Percentiles rank a stretch among this genome's conserved stretches.
phyloP scores from a whole-genome alignment of 1,139 yeast genomes.

The Yamadazyma sp. region DNA sequence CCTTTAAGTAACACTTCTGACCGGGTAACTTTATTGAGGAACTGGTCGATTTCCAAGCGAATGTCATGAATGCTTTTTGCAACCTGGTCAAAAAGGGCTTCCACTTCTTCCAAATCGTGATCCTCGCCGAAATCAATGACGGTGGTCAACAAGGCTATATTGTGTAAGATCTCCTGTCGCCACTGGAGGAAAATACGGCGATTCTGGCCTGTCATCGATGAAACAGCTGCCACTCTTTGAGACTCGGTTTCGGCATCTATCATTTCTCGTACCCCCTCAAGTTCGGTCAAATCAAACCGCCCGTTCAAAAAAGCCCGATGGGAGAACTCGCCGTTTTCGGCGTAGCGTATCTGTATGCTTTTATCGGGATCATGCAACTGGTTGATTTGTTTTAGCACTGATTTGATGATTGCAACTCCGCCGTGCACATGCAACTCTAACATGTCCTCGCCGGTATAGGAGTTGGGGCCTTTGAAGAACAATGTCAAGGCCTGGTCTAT shows the following conservation, averaged over 20 bases:
- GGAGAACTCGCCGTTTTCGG: constrained; percentile 93
- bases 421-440: constrained; percentile 92
- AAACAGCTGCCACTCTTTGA: constrained; percentile 74
- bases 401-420: constrained; percentile 78
- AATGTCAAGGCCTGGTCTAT: constrained; percentile 78
- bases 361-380: constrained; percentile 42
- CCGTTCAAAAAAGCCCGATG: constrained; percentile 77
- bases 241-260: constrained; percentile 94
- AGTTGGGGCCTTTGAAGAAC: constrained; percentile 70
- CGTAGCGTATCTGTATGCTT: constrained; percentile 61
- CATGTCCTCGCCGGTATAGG: constrained; percentile 91
- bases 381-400: constrained; percentile 66
- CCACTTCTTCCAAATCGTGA: constrained; percentile 71
- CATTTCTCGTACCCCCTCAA: constrained; percentile 86
- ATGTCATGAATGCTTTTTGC: constrained; percentile 40
- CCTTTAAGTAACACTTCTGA: constrained; percentile 74
- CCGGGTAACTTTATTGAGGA: constrained; percentile 51
- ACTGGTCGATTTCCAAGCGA: constrained; percentile 44
- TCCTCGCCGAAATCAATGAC: constrained; percentile 96
- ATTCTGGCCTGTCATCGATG: constrained; percentile 71
- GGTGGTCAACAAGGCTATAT: constrained; percentile 78
- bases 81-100: constrained; percentile 51
- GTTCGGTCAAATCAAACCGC: constrained; percentile 69
- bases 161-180: constrained; percentile 64
- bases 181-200: constrained; percentile 56